Percentiles rank a stretch among this genome's conserved stretches.
Evolutionary conservation across 148 eudicot species (phyloP).

Genomic region (Fallopia convolvulus): DNA sequence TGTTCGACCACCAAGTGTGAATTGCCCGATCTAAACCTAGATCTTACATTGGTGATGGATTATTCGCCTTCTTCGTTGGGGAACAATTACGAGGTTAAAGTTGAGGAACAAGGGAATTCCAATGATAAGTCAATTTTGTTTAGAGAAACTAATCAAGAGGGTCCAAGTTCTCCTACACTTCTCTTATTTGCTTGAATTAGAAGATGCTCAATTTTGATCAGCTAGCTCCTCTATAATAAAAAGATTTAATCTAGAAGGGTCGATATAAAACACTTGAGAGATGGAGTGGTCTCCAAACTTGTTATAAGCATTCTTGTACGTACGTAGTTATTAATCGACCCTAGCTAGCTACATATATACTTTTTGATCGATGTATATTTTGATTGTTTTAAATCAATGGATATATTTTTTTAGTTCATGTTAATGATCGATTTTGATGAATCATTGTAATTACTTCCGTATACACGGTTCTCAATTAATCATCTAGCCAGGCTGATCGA

Average conservation of each 20-base stretch:
- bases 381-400: background rate
- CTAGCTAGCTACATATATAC: background rate
- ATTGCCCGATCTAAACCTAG: slow-evolving; percentile 14
- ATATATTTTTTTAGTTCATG: background rate
- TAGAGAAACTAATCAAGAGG: background rate
- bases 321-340: background rate
- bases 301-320: background rate
- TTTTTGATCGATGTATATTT: background rate
- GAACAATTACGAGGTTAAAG: background rate
- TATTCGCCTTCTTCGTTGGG: background rate
- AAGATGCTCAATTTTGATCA: background rate
- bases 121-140: background rate
- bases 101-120: background rate
- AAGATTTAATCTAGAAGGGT: background rate
- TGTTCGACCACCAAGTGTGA: background rate
- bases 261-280: background rate
- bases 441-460: no score
- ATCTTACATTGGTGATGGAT: background rate
- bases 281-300: background rate
- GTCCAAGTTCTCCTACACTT: slow-evolving; percentile 5
- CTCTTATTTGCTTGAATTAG: background rate
- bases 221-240: background rate
- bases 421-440: no score
- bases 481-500: no score
- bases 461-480: no score